Evolutionary conservation across 1,139 yeast species (phyloP), one percentile per base, ranked within the genome.

Genomic region (Kodamaea arcana): DNA sequence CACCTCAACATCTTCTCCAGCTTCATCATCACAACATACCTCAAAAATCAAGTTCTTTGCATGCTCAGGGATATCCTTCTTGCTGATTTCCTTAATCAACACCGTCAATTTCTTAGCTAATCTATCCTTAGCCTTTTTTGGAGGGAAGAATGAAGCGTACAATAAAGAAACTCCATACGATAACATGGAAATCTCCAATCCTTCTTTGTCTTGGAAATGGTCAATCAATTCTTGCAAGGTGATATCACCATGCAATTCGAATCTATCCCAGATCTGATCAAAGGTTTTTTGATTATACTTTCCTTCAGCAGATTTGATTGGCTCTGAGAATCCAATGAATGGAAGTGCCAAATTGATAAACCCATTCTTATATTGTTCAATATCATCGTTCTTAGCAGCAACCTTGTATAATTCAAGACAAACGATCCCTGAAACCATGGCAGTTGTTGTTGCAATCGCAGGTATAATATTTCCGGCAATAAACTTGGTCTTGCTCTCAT

Each of bases 381-480:
- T 75, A 43, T 80, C 80, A 45, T 75, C 76, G 45, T 76, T 69
- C 16, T 69, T 67, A 51, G 85, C 95, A 36, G 81, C 87, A 43
- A 92, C 92, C 66, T 92, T 92, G 70, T 87, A 84, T 41, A 92
- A 71, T 62, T 92, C 99, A 48, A 92, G 69, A 54, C 94, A 86
- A 27, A 88, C 95, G 52, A 92, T 72, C 30, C 99, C 99, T 4
- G 98, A 87, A 11, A 92, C 97, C 50, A 90, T 70, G 10, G 97
- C 95, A 15, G 99, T 92, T 4, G 99, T 94, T 2, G 99, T 92
- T 25, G 98, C 98, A 69, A 92, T 92, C 13, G 98, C 98, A 10
- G 99, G 99, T 47, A 92, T 90, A 47, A 92, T 92, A 61, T 94
- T 82, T 36, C 97, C 97, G 12, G 94, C 94, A 56, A 83, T 83